phyloP scores from a whole-genome alignment of 805 yeast species.

The Saccharomycopsis schoenii region DNA sequence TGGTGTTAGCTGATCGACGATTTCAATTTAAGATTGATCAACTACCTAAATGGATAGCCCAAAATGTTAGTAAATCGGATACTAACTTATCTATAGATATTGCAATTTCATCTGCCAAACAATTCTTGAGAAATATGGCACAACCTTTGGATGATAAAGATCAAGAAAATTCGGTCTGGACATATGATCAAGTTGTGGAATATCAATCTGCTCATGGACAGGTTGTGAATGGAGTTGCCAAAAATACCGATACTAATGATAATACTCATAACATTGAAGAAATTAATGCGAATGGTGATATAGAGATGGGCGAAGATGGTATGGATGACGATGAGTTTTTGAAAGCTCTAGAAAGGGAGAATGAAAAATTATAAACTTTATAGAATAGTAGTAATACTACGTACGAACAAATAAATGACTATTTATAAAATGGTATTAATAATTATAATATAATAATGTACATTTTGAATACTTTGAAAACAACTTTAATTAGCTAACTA shows the following conservation, averaged over 20 bases:
- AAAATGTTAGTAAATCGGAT: conserved; percentile 86
- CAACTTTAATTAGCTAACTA: not conserved
- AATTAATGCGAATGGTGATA: conserved; percentile 2
- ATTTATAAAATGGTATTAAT: not conserved
- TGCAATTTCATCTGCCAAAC: conserved; percentile 92
- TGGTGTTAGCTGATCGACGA: conserved; percentile 95
- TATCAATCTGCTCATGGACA: conserved; percentile 34
- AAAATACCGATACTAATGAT: not conserved
- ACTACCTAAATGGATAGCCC: conserved; percentile 95
- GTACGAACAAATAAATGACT: not conserved
- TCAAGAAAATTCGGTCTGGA: conserved; percentile 92
- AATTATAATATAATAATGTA: not conserved
- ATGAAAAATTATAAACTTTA: not conserved
- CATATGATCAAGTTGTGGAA: conserved; percentile 49
- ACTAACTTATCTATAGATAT: conserved; percentile 89
- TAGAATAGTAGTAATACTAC: not conserved
- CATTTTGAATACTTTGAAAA: not conserved
- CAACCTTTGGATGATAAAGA: conserved; percentile 87
- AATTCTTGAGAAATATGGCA: conserved; percentile 84
- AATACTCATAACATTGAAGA: not conserved
- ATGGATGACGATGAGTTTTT: conserved; percentile 18
- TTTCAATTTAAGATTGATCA: conserved; percentile 80
- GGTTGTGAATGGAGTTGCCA: not conserved
- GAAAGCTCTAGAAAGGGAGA: conserved; percentile 14
- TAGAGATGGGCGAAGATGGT: conserved; percentile 11